These are phyloP conservation scores for Lentinula raphanica DNA, from an alignment of 768 basidiomycete genomes.

Conservation along the genomic window DNA sequence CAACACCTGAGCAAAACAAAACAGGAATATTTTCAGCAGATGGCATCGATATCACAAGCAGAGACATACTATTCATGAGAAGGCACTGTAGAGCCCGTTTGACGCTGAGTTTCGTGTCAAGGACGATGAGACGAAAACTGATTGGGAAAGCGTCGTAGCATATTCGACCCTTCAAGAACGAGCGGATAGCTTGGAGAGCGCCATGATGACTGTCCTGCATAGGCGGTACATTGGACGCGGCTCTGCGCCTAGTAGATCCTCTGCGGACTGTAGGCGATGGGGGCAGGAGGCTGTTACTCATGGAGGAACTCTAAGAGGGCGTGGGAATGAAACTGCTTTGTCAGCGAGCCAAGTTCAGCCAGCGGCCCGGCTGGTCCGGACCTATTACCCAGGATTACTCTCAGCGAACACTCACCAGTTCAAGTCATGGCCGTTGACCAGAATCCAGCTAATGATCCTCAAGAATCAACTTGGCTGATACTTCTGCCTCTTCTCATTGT, in stretches of 20 bases:
- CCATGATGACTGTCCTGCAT: conserved; percentile 64
- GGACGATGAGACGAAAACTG: conserved; percentile 91
- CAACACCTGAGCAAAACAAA: conserved; percentile 62
- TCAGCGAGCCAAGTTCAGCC: background rate
- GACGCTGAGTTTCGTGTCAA: conserved; percentile 93
- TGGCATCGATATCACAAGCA: conserved; percentile 2
- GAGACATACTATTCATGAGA: conserved; percentile 61
- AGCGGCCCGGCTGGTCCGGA: background rate
- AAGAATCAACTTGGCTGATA: conserved; percentile 53
- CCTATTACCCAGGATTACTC: background rate
- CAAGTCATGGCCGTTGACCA: background rate
- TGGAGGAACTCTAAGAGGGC: conserved; percentile 13
- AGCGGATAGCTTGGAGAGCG: conserved; percentile 66
- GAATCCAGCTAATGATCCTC: background rate
- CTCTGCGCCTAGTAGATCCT: conserved; percentile 52
- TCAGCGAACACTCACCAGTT: background rate
- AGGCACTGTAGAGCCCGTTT: conserved; percentile 91
- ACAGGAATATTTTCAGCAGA: conserved; percentile 7
- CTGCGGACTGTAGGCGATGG: conserved; percentile 49
- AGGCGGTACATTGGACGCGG: conserved; percentile 54
- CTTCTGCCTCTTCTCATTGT: conserved; percentile 93
- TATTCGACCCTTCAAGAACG: conserved; percentile 78
- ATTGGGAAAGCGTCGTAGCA: conserved; percentile 98
- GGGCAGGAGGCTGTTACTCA: conserved; percentile 37
- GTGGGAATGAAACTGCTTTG: background rate